Evolutionary conservation across 225 moss, liverwort and hornwort species (phyloP).

Genomic region (Antitrichia curtipendula): DNA sequence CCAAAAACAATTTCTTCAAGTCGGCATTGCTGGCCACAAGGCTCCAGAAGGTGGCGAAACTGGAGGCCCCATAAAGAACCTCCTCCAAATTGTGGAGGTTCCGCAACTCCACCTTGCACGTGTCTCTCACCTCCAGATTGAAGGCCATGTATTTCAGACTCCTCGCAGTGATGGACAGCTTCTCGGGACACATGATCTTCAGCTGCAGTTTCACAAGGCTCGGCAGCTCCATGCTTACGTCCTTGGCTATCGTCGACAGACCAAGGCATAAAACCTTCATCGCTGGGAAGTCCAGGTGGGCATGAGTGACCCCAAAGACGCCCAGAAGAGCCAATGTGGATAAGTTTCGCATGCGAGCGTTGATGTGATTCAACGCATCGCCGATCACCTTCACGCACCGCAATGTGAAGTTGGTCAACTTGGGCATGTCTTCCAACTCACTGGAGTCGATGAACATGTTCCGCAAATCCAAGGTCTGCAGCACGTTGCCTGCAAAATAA

Average conservation of each 20-base stretch:
- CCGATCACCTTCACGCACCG: constrained; percentile 34
- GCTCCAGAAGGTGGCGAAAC: constrained; percentile 15
- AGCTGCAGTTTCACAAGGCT: constrained; percentile 39
- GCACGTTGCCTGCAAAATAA: constrained; percentile 13
- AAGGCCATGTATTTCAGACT: constrained; percentile 29
- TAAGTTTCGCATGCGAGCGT: constrained; percentile 16
- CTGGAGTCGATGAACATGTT: constrained; percentile 41
- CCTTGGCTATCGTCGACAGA: constrained; percentile 28
- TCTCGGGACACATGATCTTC: constrained; percentile 42
- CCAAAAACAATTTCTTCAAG: constrained; percentile 42
- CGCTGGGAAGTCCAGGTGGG: background rate
- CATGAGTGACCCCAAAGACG: constrained; percentile 23
- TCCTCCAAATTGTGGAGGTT: constrained; percentile 15
- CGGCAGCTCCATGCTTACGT: constrained; percentile 18
- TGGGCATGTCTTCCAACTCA: constrained; percentile 25
- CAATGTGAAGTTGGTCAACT: constrained; percentile 25
- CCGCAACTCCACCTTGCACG: background rate
- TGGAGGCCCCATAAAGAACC: constrained; percentile 27
- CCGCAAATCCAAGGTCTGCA: constrained; percentile 39
- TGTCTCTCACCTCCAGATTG: constrained; percentile 27
- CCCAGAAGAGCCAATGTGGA: constrained; percentile 23
- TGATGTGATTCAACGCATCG: constrained; percentile 12
- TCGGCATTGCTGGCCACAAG: background rate
- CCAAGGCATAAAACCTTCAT: constrained; percentile 36
- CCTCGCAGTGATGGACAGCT: background rate